phyloP scores from a whole-genome alignment of 805 yeast species.

The Candida ortonii region DNA sequence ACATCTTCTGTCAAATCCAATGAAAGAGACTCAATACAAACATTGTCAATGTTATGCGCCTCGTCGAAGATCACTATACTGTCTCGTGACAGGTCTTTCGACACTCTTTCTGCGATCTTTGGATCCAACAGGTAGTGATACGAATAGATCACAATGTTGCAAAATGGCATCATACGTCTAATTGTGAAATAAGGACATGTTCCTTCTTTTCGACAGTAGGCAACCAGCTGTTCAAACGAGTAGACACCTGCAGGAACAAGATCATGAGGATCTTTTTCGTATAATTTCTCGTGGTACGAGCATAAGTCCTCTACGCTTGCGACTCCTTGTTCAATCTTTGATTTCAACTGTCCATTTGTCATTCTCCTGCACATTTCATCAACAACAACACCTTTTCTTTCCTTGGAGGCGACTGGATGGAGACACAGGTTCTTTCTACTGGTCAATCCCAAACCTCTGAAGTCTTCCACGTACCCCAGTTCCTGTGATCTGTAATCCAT shows the following conservation, averaged over 20 bases:
- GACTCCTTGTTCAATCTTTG: conserved; percentile 57
- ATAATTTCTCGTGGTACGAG: conserved; percentile 85
- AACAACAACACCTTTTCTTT: conserved; percentile 85
- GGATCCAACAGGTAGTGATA: conserved; percentile 96
- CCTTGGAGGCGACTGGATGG: conserved; percentile 83
- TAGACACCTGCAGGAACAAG: conserved; percentile 90
- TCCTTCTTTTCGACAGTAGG: conserved; percentile 72
- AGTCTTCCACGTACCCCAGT: conserved; percentile 83
- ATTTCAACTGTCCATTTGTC: conserved; percentile 86
- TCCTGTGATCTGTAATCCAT: conserved; percentile 86
- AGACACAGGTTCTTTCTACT: conserved; percentile 92
- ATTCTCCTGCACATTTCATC: conserved; percentile 95
- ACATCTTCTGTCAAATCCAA: conserved; percentile 90
- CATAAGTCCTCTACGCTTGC: conserved; percentile 63
- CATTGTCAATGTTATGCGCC: conserved; percentile 98
- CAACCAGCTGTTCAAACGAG: conserved; percentile 80
- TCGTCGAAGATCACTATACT: conserved; percentile 95
- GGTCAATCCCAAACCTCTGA: conserved; percentile 90
- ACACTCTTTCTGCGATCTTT: conserved; percentile 93
- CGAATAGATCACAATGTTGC: conserved; percentile 92
- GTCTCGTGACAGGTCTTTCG: conserved; percentile 86
- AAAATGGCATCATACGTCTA: conserved; percentile 93
- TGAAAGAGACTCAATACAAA: conserved; percentile 92
- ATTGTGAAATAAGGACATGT: conserved; percentile 97
- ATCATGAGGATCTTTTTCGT: conserved; percentile 83